Conservation (phyloP, 2,329 filamentous ascomycete species). For the Ascochyta koolunga region DNA sequence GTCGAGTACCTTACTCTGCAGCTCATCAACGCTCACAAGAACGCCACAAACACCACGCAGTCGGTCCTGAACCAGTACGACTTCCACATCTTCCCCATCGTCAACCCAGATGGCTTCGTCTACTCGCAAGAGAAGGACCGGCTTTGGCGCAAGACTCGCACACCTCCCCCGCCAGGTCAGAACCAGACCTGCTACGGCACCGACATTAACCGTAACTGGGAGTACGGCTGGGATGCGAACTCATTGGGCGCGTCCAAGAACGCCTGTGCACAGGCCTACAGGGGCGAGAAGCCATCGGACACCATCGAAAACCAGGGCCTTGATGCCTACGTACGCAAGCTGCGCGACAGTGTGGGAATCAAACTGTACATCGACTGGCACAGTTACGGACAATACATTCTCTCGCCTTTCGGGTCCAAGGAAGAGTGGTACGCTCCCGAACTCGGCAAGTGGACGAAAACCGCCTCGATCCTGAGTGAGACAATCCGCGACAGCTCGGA, state of each 20-base stretch:
- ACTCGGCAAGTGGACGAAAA: slow-evolving; percentile 55
- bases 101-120: slow-evolving; percentile 40
- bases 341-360: slow-evolving; percentile 56
- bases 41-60: slow-evolving; percentile 33
- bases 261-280: slow-evolving; percentile 41
- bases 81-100: slow-evolving; percentile 32
- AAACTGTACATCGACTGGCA: slow-evolving; percentile 70
- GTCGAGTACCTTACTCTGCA: slow-evolving; percentile 31
- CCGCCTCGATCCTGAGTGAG: slow-evolving; percentile 55
- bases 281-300: slow-evolving; percentile 34
- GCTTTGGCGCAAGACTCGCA: slow-evolving; percentile 45
- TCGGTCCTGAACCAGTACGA: slow-evolving; percentile 27
- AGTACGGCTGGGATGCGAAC: slow-evolving; percentile 37
- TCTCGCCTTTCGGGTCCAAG: slow-evolving; percentile 64
- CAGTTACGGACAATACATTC: slow-evolving; percentile 65
- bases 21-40: slow-evolving; percentile 28
- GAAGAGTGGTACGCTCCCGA: slow-evolving; percentile 57
- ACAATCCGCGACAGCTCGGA: slow-evolving; percentile 56
- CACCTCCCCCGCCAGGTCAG: slow-evolving; percentile 29
- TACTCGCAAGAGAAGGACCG: slow-evolving; percentile 43
- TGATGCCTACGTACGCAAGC: slow-evolving; percentile 51
- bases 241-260: slow-evolving; percentile 36
- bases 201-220: slow-evolving; percentile 46
- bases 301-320: slow-evolving; percentile 47
- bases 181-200: slow-evolving; percentile 40